Base-by-base conservation (phyloP, 2,329 filamentous ascomycete genomes). In the Cercospora zeae-maydis region DNA sequence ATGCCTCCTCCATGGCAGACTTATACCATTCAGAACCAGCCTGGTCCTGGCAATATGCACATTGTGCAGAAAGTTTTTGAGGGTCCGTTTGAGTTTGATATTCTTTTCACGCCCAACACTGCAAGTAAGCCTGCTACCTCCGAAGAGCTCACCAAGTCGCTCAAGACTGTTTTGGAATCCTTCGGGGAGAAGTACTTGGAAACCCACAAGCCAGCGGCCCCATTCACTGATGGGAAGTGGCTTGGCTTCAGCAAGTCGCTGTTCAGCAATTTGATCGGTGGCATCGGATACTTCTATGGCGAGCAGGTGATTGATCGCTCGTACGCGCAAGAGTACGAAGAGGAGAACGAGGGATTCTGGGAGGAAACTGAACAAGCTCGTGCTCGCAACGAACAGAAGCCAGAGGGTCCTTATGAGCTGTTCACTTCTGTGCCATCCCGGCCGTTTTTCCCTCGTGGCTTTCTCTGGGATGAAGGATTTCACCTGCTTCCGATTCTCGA, bases 401-500 rank as follows among this genome's bases (percentile, higher is more conserved):
- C 88, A 0, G 92, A 96, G 73, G 91, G 91, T 0, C 92, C 93
- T 1, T 91, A 88, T 59, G 91, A 96, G 75, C 84, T 99, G 2
- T 98, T 93, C 75, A 96, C 93, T 6, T 91, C 88, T 71, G 88
- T 98, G 61, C 95, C 95, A 0, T 98, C 93, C 8, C 84, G 95
- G 4, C 91, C 95, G 0, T 99, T 99, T 81, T 99, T 99, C 78
- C 95, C 95, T 1, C 85, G 95, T 65, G 95, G 95, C 0, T 99
- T 99, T 75, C 82, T 98, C 3, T 99, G 95, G 95, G 95, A 99
- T 71, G 95, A 99, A 76, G 95, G 95, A 0, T 99, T 98, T 78
- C 95, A 99, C 73, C 81, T 99, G 36, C 81, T 96, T 53, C 93
- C 93, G 1, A 88, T 99, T 59, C 84, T 92, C 19, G 93, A 99